Evolutionary conservation across 148 eudicot genomes (phyloP), one percentile per base, ranked within the genome.

Genomic region (Dianthus caryophyllus): DNA sequence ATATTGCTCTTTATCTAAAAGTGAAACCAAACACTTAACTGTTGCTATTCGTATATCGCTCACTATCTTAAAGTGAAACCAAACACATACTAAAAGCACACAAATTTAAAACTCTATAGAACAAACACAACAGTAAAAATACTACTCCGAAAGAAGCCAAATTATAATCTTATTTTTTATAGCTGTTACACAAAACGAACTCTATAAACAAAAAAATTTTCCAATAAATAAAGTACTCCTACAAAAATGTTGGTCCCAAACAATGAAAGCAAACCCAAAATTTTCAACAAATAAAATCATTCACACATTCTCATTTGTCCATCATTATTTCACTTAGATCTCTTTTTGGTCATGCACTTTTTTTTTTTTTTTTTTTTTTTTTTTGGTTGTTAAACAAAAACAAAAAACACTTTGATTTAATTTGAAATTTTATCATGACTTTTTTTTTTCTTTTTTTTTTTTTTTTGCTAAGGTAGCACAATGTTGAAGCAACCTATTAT

Each of bases 401-500:
- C 36, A 63, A 12, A 12, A 7, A 63, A 9, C 30, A 63, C 66
- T 39, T 39, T 39, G 30, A 26, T 29, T 10, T 25, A 39, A 39
- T 33, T 24, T 41, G 18, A 62, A 62, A 21, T n/a, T 4, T 24
- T 61, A 41, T 61, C 9, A 46, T 43, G 14, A 22, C 15, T 63
- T 27, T n/a, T n/a, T n/a, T n/a, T n/a, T n/a, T n/a, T n/a, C n/a
- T n/a, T n/a, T n/a, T n/a, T n/a, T n/a, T n/a, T n/a, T n/a, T n/a
- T n/a, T n/a, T n/a, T n/a, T 62, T 9, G 11, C 8, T 48, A 66
- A 72, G 76, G 65, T 56, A 61, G 59, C 72, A 39, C 55, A 61
- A 74, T 61, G 61, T 53, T 67, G 24, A 74, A 74, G 72, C 72
- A 67, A 74, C 21, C 22, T 47, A 6, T 9, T 31, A 47, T 7